Evolutionary conservation across 148 eudicot species (phyloP).

Genomic region (Diospyros kaki): DNA sequence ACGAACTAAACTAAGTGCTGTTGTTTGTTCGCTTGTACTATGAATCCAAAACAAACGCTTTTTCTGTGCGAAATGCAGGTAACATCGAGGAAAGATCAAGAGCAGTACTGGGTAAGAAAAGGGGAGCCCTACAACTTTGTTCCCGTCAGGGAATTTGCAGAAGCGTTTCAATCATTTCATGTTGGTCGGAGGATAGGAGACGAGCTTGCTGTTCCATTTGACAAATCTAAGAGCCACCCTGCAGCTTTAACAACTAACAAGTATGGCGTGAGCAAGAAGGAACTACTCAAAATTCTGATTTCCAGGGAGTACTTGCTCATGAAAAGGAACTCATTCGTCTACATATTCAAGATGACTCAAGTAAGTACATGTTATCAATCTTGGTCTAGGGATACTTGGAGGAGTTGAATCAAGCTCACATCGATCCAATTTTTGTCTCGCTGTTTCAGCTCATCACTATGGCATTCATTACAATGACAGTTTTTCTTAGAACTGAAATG

Average conservation of each 20-base stretch:
- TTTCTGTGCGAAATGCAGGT: slow-evolving; percentile 21
- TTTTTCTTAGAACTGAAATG: slow-evolving; percentile 23
- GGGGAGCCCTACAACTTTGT: slow-evolving; percentile 33
- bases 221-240: slow-evolving; percentile 33
- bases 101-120: slow-evolving; percentile 37
- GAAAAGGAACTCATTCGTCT: slow-evolving; percentile 25
- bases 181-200: slow-evolving; percentile 25
- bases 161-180: slow-evolving; percentile 42
- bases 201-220: slow-evolving; percentile 35
- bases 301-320: slow-evolving; percentile 20
- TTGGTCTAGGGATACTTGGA: no score
- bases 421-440: background rate
- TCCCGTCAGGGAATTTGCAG: slow-evolving; percentile 33
- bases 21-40: no score
- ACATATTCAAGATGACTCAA: slow-evolving; percentile 16
- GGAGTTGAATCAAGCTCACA: no score
- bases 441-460: slow-evolving; percentile 17
- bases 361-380: slow-evolving; percentile 3
- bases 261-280: slow-evolving; percentile 14
- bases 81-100: slow-evolving; percentile 53
- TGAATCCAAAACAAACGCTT: background rate
- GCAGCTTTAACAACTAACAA: slow-evolving; percentile 31
- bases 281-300: slow-evolving; percentile 12
- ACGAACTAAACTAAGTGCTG: no score
- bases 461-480: slow-evolving; percentile 22